These are phyloP conservation scores for Russula dissimulans DNA, from an alignment of 768 basidiomycete genomes.

Conservation along the genomic window DNA sequence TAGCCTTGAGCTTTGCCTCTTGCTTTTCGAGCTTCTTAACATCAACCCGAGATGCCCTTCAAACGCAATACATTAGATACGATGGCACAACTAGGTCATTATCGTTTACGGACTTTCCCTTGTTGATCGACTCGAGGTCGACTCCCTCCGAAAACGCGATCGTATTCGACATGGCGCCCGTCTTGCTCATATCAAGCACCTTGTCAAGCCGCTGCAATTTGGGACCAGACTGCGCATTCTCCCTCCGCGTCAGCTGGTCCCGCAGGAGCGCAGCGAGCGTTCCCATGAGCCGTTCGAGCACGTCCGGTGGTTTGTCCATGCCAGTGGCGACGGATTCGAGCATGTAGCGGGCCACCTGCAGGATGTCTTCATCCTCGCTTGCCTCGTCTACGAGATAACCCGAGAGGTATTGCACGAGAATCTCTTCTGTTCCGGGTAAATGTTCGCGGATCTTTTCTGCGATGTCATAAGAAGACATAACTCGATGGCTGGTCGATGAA, in stretches of 20 bases:
- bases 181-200: constrained; percentile 82
- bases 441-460: constrained; percentile 65
- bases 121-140: constrained; percentile 86
- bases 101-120: constrained; percentile 62
- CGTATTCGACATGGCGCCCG: constrained; percentile 64
- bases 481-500: too few species aligned
- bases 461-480: constrained; percentile 65
- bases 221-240: constrained; percentile 45
- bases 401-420: constrained; percentile 78
- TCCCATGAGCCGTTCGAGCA: constrained; percentile 58
- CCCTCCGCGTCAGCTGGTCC: constrained; percentile 50
- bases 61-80: neutral
- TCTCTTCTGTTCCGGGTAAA: constrained; percentile 74
- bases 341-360: constrained; percentile 65
- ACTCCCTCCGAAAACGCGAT: constrained; percentile 76
- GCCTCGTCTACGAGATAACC: constrained; percentile 86
- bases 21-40: constrained; percentile 94
- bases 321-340: constrained; percentile 56
- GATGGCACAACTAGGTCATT: too few species aligned
- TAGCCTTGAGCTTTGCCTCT: constrained; percentile 95
- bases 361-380: constrained; percentile 78
- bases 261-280: constrained; percentile 54
- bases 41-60: constrained; percentile 82
- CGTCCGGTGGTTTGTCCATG: constrained; percentile 44
- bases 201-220: constrained; percentile 72